Evolutionary conservation across 768 basidiomycete genomes (phyloP).

Genomic region (Amanita phalloides): DNA sequence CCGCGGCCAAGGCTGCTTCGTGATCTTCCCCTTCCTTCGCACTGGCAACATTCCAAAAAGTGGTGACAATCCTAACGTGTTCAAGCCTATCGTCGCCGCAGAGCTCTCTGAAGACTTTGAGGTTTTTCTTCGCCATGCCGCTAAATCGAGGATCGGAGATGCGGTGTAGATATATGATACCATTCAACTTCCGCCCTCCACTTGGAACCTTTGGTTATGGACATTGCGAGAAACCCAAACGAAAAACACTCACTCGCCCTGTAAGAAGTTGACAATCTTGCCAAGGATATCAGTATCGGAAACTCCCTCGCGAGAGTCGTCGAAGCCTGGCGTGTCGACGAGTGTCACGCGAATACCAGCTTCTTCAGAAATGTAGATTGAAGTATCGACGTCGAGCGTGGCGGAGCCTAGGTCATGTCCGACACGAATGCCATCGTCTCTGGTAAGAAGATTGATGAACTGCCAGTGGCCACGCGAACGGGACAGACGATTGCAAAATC

Average conservation of each 20-base stretch:
- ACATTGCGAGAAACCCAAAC: background rate
- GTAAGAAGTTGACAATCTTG: slow-evolving; percentile 17
- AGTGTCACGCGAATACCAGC: slow-evolving; percentile 15
- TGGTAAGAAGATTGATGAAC: slow-evolving; percentile 30
- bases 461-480: slow-evolving; percentile 9
- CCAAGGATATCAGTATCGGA: slow-evolving; percentile 24
- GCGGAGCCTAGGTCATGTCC: slow-evolving; percentile 30
- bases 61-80: slow-evolving; percentile 37
- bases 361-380: background rate
- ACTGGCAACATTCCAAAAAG: slow-evolving; percentile 29
- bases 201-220: background rate
- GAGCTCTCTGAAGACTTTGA: slow-evolving; percentile 33
- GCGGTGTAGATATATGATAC: too few species aligned
- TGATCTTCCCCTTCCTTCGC: slow-evolving; percentile 14
- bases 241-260: slow-evolving; percentile 9
- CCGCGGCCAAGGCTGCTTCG: slow-evolving; percentile 21
- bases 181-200: slow-evolving; percentile 15
- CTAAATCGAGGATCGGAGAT: slow-evolving; percentile 20
- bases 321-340: slow-evolving; percentile 36
- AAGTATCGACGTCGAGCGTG: slow-evolving; percentile 18
- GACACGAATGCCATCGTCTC: slow-evolving; percentile 22
- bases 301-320: slow-evolving; percentile 19
- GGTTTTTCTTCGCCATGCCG: slow-evolving; percentile 30
- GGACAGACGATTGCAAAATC: background rate
- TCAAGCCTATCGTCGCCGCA: slow-evolving; percentile 31